Base-by-base conservation (phyloP, 345 rosid species). In the Noccaea bulbosa region DNA sequence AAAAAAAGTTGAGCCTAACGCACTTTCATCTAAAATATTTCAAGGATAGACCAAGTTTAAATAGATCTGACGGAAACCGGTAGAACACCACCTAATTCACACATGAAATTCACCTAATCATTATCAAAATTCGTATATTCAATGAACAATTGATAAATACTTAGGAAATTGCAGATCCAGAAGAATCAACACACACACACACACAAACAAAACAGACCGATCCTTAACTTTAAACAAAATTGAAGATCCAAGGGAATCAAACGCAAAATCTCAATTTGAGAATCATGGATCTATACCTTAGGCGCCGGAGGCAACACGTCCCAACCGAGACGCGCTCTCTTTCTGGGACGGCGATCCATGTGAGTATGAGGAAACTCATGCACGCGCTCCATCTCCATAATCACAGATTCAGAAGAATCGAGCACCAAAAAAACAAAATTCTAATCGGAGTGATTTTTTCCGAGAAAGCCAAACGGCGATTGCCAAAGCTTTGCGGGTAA, bases 241-340 rank as follows among this genome's bases (percentile, higher is more conserved):
- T 1, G 3, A 39, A 66, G 14, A 44, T 11, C 11, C 9, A 20
- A 35, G 4, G 32, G 10, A 62, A 59, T 46, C 49, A 65, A 35
- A 33, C 16, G 52, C 20, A 68, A 8, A 48, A 35, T 1, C 2
- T 6, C 5, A 47, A n/a, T 3, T n/a, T 1, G 11, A 7, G 17
- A 68, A 35, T 7, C 2, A 16, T 5, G 6, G 39, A 71, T 8
- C 6, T 41, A 64, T 87, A 91, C 97, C 93, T 88, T 86, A 0
- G 87, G 84, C 2, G 82, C 65, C 67, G 79, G 76, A 62, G 90
- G 87, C 38, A 84, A 50, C 3, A 88, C 92, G 56, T 92, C 98
- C 98, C 98, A 89, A 53, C 98, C 98, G 63, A 92, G 71, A 69
- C 97, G 97, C 47, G 85, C 87, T 71, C 96, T 82, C 84, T 91